Percentiles rank a stretch among this genome's conserved stretches.
Evolutionary conservation across 805 yeast species (phyloP).

Genomic region (Lipomyces orientalis): DNA sequence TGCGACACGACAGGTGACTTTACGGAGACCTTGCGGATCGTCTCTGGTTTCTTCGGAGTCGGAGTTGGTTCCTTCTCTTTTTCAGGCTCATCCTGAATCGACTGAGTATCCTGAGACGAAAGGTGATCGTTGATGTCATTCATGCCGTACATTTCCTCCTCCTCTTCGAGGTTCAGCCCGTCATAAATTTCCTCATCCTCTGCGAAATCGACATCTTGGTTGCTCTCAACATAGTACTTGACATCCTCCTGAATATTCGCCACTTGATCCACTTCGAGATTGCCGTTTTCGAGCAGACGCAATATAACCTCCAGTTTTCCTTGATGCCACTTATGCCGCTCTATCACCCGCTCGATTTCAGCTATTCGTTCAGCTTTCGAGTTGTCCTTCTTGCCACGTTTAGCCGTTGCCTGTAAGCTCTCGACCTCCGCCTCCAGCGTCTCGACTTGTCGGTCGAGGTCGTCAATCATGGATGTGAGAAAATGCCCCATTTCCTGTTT

Average conservation of each 20-base stretch:
- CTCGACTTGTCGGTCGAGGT: slow-evolving; percentile 80
- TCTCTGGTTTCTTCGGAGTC: slow-evolving; percentile 23
- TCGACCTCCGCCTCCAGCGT: slow-evolving; percentile 74
- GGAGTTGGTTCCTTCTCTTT: slow-evolving; percentile 19
- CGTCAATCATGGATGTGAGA: slow-evolving; percentile 73
- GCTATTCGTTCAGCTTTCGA: slow-evolving; percentile 63
- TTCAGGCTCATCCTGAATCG: slow-evolving; percentile 35
- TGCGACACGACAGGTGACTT: slow-evolving; percentile 37
- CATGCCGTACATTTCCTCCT: slow-evolving; percentile 52
- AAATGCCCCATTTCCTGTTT: slow-evolving; percentile 75
- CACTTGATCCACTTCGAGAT: slow-evolving; percentile 75
- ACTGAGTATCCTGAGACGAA: slow-evolving; percentile 30
- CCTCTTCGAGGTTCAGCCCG: slow-evolving; percentile 71
- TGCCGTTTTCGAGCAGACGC: slow-evolving; percentile 78
- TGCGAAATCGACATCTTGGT: slow-evolving; percentile 89
- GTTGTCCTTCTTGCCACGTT: slow-evolving; percentile 65
- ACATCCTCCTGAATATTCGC: slow-evolving; percentile 85
- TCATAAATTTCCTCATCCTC: slow-evolving; percentile 95
- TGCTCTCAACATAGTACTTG: slow-evolving; percentile 89
- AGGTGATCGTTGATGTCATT: slow-evolving; percentile 39
- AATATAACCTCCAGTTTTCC: slow-evolving; percentile 77
- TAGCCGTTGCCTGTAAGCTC: slow-evolving; percentile 55
- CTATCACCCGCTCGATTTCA: slow-evolving; percentile 65
- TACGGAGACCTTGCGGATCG: slow-evolving; percentile 24
- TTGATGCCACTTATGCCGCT: slow-evolving; percentile 80